These are phyloP conservation scores for Skeletonema costatum DNA, from an alignment of 108 stramenopile species.

Conservation along the genomic window DNA sequence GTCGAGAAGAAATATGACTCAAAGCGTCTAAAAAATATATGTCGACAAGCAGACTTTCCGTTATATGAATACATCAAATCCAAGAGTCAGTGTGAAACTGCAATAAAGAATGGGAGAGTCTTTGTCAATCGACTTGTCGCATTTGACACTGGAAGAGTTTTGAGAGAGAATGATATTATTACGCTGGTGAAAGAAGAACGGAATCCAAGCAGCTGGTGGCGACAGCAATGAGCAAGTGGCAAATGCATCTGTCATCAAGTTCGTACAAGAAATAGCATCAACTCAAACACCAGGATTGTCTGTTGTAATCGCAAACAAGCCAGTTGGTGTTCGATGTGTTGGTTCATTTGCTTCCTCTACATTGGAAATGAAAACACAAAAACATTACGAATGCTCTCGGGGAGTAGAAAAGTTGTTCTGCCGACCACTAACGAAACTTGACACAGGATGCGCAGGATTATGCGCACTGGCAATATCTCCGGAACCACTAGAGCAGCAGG, in stretches of 20 bases:
- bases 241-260: slow-evolving; percentile 5
- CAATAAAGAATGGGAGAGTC: slow-evolving; percentile 46
- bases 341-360: slow-evolving; percentile 36
- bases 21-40: slow-evolving; percentile 58
- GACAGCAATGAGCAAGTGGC: neutral
- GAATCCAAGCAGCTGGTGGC: neutral
- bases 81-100: slow-evolving; percentile 49
- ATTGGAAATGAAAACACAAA: slow-evolving; percentile 39
- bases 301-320: slow-evolving; percentile 52
- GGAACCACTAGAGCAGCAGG: no score
- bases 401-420: slow-evolving; percentile 31
- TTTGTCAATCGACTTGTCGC: slow-evolving; percentile 49
- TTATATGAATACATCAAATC: slow-evolving; percentile 35
- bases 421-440: slow-evolving; percentile 47
- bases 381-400: slow-evolving; percentile 20
- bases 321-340: slow-evolving; percentile 54
- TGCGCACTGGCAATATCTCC: slow-evolving; percentile 34
- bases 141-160: slow-evolving; percentile 60
- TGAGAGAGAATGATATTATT: slow-evolving; percentile 33
- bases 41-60: slow-evolving; percentile 35
- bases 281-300: neutral
- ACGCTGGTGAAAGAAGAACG: slow-evolving; percentile 14
- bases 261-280: slow-evolving; percentile 12
- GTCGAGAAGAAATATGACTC: slow-evolving; percentile 23
- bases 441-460: slow-evolving; percentile 61